phyloP scores from a whole-genome alignment of 805 yeast genomes.

The Metschnikowia gelsemii region DNA sequence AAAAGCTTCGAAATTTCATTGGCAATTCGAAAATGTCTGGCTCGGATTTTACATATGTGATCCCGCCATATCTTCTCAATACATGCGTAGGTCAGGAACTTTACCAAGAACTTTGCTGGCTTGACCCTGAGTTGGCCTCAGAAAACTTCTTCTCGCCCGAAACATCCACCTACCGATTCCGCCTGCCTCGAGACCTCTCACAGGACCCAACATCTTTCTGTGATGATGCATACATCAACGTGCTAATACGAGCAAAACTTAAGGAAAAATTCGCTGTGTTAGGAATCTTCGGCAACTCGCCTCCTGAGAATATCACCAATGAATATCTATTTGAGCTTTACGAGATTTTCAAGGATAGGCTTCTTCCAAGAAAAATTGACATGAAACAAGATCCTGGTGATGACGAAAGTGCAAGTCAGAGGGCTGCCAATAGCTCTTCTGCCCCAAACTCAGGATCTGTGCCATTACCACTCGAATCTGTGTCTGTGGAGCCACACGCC shows the following conservation, averaged over 20 bases:
- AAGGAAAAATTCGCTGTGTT: constrained; percentile 34
- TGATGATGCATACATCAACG: constrained; percentile 32
- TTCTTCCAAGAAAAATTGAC: constrained; percentile 10
- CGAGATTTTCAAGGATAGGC: constrained; percentile 31
- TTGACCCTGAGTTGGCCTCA: constrained; percentile 27
- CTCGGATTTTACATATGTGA: constrained; percentile 29
- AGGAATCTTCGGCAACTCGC: constrained; percentile 37
- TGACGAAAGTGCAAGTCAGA: background rate
- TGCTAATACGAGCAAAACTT: constrained; percentile 33
- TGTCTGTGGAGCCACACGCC: constrained; percentile 7
- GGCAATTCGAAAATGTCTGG: constrained; percentile 10
- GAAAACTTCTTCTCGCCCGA: constrained; percentile 28
- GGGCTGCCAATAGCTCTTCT: background rate
- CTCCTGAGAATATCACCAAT: constrained; percentile 28
- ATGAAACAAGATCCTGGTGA: background rate
- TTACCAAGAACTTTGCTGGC: constrained; percentile 24
- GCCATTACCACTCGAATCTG: constrained; percentile 3
- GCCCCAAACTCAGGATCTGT: background rate
- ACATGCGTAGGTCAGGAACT: constrained; percentile 37
- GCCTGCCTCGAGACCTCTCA: constrained; percentile 17
- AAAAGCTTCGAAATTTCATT: background rate
- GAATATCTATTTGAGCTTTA: constrained; percentile 33
- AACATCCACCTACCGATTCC: constrained; percentile 27
- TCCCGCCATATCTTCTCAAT: constrained; percentile 44
- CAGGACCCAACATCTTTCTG: constrained; percentile 23